phyloP scores from a whole-genome alignment of 2,329 filamentous ascomycete genomes.

The Eutypa lata region DNA sequence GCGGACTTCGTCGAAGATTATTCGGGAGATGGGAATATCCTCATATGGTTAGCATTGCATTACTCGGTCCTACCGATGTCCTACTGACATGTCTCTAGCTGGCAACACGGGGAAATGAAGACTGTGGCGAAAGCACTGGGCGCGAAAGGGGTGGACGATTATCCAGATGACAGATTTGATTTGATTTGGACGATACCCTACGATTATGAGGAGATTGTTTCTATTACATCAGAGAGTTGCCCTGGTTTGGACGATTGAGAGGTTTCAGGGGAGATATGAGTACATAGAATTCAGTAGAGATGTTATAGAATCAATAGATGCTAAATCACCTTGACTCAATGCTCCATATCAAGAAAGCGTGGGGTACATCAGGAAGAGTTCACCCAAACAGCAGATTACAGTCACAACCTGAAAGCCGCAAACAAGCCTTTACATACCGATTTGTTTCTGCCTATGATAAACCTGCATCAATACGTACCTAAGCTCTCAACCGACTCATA shows the following conservation, averaged over 20 bases:
- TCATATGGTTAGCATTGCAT: conserved; percentile 44
- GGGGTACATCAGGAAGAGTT: no score
- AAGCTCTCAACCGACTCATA: no score
- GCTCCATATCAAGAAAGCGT: no score
- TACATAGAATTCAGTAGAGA: no score
- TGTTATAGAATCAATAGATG: no score
- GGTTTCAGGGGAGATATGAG: no score
- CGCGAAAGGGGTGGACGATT: conserved; percentile 44
- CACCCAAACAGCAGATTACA: no score
- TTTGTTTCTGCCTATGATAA: no score
- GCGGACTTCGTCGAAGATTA: conserved; percentile 46
- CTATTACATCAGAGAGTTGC: conserved; percentile 48
- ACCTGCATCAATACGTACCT: no score
- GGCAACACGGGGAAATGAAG: conserved; percentile 54
- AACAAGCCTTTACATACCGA: no score
- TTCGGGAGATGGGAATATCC: conserved; percentile 49
- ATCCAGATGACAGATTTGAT: conserved; percentile 49
- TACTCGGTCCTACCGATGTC: not conserved
- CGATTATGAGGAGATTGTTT: conserved; percentile 44
- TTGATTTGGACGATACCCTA: conserved; percentile 56
- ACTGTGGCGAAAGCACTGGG: conserved; percentile 52
- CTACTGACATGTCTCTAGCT: conserved; percentile 32
- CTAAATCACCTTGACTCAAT: no score
- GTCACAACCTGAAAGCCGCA: no score
- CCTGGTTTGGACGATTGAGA: conserved; percentile 43